Evolutionary conservation across 2,329 filamentous ascomycete genomes (phyloP), one percentile per base, ranked within the genome.

Genomic region (Sarocladiaceae sp.): DNA sequence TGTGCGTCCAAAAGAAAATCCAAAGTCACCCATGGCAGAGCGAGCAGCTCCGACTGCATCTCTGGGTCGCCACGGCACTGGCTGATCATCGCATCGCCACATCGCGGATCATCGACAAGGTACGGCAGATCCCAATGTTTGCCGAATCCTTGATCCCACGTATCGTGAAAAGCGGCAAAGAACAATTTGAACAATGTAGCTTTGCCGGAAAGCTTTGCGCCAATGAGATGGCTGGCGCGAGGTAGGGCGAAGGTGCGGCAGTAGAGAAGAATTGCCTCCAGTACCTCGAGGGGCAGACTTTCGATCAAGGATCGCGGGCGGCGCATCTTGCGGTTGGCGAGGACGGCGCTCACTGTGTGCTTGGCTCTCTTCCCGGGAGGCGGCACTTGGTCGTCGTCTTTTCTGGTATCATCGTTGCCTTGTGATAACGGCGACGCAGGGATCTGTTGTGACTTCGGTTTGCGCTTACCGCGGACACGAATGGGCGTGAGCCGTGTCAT

Each of bases 191-290:
- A 51, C 15, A 71, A 62, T 1, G 71, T 73, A 6, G 60, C 64
- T 11, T 63, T 63, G 0, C 59, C 58, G 6, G 78, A 80, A 13
- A 83, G 69, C 40, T 73, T 67, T 23, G 64, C 60, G 22, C 77
- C 75, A 26, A 83, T 64, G 28, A 69, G 62, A 11, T 62, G 71
- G 50, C 70, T 75, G 47, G 71, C 67, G 4, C 65, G 69, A 1
- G 77, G 70, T 1, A 83, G 66, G 49, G 73, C 68, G 44, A 77
- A 55, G 56, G 79, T 81, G 55, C 65, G 60, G 47, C 77, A 80
- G 50, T 75, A 63, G 56, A 77, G 62, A 52, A 81, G 73, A 46
- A 83, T 79, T 28, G 56, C 67, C 59, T 82, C 77, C 12, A 83
- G 69, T 22, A 83, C 66, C 60, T 83, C 80, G 6, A 72, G 60